A percentile compares a stretch with the other conserved stretches of the same genome.
Evolutionary conservation across 208 protist species (phyloP).

Genomic region (Naegleria lovaniensis): DNA sequence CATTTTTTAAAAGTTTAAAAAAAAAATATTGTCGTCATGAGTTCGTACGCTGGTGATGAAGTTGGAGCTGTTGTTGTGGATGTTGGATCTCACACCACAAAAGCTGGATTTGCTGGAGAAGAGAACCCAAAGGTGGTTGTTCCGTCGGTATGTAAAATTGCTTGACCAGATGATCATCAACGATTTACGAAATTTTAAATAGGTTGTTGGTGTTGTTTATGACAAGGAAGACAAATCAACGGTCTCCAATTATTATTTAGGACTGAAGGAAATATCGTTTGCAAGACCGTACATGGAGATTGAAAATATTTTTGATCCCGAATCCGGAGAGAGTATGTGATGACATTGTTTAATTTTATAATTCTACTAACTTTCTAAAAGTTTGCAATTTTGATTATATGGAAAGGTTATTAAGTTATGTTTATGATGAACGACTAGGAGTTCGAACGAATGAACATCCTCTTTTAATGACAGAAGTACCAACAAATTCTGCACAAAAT

Average conservation of each 20-base stretch:
- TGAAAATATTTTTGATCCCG: neutral
- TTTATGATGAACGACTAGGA: conserved; percentile 32
- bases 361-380: neutral
- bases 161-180: neutral
- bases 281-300: neutral
- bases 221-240: neutral
- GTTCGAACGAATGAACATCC: conserved; percentile 36
- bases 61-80: conserved; percentile 43
- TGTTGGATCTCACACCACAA: conserved; percentile 33
- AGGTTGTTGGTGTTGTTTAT: neutral
- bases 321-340: neutral
- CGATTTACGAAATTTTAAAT: neutral
- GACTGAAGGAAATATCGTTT: neutral
- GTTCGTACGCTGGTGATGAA: conserved; percentile 32
- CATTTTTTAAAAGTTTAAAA: neutral
- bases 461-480: conserved; percentile 35
- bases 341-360: neutral
- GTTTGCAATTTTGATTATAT: conserved; percentile 38
- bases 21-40: neutral
- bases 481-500: neutral
- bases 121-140: conserved; percentile 46
- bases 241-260: neutral
- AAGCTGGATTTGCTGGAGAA: conserved; percentile 48
- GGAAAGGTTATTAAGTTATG: conserved; percentile 38
- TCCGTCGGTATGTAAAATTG: conserved; percentile 31